These are phyloP conservation scores for Daedaleopsis nitida DNA, from an alignment of 768 basidiomycete species.

Conservation along the genomic window DNA sequence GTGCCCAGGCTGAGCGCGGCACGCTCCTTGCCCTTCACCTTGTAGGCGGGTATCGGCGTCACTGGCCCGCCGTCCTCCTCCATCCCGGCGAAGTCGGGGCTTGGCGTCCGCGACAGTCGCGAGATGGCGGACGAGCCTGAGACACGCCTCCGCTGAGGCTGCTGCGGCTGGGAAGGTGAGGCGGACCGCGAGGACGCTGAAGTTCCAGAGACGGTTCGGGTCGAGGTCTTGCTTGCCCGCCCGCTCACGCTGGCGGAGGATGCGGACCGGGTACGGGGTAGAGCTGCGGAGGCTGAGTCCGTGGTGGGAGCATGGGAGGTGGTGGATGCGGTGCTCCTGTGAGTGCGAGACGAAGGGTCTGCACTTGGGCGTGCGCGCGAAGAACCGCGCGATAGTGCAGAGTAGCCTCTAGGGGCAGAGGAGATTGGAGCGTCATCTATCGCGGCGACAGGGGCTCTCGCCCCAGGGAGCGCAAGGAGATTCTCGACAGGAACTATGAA, in stretches of 20 bases:
- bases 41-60: slow-evolving; percentile 33
- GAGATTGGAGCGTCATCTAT: neutral
- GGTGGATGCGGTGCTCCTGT: neutral
- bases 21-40: slow-evolving; percentile 25
- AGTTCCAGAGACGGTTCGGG: slow-evolving; percentile 11
- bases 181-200: neutral
- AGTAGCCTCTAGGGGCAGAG: slow-evolving; percentile 1
- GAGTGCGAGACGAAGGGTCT: neutral
- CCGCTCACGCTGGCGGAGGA: slow-evolving; percentile 12
- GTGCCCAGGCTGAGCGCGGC: slow-evolving; percentile 48
- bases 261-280: slow-evolving; percentile 11
- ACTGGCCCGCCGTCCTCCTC: slow-evolving; percentile 27
- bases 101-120: slow-evolving; percentile 24
- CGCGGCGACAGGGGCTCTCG: slow-evolving; percentile 12
- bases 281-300: slow-evolving; percentile 15
- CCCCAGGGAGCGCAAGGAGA: slow-evolving; percentile 15
- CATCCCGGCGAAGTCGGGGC: slow-evolving; percentile 20
- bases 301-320: neutral
- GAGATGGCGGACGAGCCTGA: slow-evolving; percentile 1
- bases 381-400: slow-evolving; percentile 14
- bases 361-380: slow-evolving; percentile 6
- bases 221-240: slow-evolving; percentile 18
- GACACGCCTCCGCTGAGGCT: neutral
- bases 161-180: neutral
- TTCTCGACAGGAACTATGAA: slow-evolving; percentile 19